Evolutionary conservation across 78 protist species (phyloP).

Genomic region (Polysphondylium violaceum): DNA sequence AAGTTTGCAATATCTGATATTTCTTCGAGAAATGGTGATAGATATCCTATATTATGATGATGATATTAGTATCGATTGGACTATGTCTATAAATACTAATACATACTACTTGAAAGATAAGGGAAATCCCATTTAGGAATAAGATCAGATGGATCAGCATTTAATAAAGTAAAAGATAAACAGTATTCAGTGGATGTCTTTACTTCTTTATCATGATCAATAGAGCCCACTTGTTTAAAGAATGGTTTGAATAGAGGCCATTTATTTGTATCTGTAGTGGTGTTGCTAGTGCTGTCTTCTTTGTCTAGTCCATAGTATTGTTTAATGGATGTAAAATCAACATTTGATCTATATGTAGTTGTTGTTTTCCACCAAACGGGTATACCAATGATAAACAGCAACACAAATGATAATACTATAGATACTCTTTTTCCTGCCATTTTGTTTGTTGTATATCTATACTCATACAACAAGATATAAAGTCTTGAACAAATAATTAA

Average conservation of each 20-base stretch:
- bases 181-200: constrained; percentile 70
- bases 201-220: constrained; percentile 43
- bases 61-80: constrained; percentile 2
- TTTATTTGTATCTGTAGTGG: neutral
- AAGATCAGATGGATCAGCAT: constrained; percentile 63
- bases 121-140: constrained; percentile 74
- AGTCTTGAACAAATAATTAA: neutral
- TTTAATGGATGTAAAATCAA: constrained; percentile 29
- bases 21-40: constrained; percentile 59
- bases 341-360: constrained; percentile 68
- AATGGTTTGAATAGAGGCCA: constrained; percentile 60
- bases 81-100: neutral
- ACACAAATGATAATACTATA: constrained; percentile 38
- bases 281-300: too few species aligned
- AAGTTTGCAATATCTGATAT: constrained; percentile 78
- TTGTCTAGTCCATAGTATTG: constrained; percentile 1
- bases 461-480: neutral
- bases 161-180: constrained; percentile 73
- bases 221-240: neutral
- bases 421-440: constrained; percentile 52
- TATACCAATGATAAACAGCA: constrained; percentile 49
- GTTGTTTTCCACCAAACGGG: constrained; percentile 79
- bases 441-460: neutral
- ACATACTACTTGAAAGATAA: constrained; percentile 53
- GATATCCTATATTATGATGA: constrained; percentile 3